A percentile compares a stretch with the other conserved stretches of the same genome.
Conservation (phyloP, 176 grass and related monocot species). For the Panicum miliaceum region DNA sequence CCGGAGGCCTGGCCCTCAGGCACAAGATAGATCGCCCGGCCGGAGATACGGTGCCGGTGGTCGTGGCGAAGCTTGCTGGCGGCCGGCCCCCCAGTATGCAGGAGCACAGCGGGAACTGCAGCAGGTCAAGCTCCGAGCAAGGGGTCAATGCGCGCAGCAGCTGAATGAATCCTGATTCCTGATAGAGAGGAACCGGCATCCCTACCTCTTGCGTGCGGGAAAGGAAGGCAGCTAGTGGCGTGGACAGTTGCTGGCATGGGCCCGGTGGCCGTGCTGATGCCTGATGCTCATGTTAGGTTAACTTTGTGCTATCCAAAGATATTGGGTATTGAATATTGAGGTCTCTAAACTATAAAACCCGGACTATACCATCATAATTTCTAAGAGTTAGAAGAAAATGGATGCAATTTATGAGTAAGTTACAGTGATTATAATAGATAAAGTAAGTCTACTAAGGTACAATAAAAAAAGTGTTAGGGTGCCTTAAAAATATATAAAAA, state of each 20-base stretch:
- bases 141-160: not conserved
- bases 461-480: not conserved
- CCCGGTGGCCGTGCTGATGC: not conserved
- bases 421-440: not conserved
- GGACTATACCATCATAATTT: not conserved
- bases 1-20: not conserved
- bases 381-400: not conserved
- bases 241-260: not conserved
- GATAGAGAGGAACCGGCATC: not conserved
- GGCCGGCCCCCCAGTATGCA: not conserved
- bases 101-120: not conserved
- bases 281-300: not conserved
- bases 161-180: not conserved
- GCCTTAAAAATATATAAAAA: not conserved
- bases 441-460: not conserved
- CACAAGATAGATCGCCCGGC: not conserved
- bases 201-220: not conserved
- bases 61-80: not conserved
- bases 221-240: not conserved
- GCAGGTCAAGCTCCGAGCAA: not conserved
- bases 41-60: slow-evolving; percentile 24
- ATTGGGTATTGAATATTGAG: too few species aligned
- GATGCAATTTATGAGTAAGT: not conserved
- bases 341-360: too few species aligned
- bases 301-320: too few species aligned